Evolutionary conservation across 2,329 filamentous ascomycete species (phyloP), one percentile per base, ranked within the genome.

Genomic region (Paecilomyces niveus): DNA sequence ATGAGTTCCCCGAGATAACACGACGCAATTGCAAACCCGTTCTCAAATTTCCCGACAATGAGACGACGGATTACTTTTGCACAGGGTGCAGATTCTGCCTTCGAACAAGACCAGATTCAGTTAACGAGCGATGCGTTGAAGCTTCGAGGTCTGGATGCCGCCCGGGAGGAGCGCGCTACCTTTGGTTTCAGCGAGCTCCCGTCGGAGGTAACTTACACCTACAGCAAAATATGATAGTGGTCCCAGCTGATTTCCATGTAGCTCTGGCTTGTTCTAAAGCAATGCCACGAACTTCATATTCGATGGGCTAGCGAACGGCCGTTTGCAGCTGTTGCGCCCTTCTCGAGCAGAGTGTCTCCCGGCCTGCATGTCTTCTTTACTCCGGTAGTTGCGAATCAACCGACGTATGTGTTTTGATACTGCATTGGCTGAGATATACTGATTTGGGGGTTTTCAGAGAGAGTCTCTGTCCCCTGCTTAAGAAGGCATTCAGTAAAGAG

Each of bases 341-440:
- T 94, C 67, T 78, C 84, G 51, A 91, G 91, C 55, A 84, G 89
- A 59, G 74, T 92, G 13, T 86, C 90, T 1, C 87, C 92, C 0
- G 93, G 93, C 2, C 77, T 97, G 22, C 92, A 97, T 77, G 78
- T 92, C 26, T 89, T 89, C 66, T 92, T 87, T 70, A 89, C 88
- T 0, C 88, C 89, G 0, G 53, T 60, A 21, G 71, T 72, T 5
- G 70, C 75, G 32, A 69, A 73, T 26, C 70, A 63, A 5, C 58
- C 66, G 24, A 67, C 71, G 74, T 78, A 65, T 57, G 74, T 70
- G 15, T 52, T 39, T 52, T 22, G 26, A 10, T 22, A 52, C 24
- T 33, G n/a, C 21, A 24, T 35, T 52, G 0, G 49, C 26, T 15
- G 39, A n/a, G 32, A 21, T 53, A 57, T 58, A 60, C 31, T 35